Evolutionary conservation across 306 rosid genomes (phyloP), one percentile per base, ranked within the genome.

Genomic region (Quercus glauca): DNA sequence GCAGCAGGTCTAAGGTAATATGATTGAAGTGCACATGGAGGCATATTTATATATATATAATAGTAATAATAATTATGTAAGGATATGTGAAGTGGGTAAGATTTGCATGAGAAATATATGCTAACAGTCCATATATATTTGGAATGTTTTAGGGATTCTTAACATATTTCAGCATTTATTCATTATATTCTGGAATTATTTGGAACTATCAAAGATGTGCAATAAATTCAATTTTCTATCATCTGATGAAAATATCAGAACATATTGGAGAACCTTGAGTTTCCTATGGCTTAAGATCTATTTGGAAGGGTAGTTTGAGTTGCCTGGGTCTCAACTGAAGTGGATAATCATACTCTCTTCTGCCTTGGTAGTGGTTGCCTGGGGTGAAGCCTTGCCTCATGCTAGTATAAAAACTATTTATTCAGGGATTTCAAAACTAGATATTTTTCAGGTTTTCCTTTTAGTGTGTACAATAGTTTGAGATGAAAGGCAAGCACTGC

Each of bases 1-100:
- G 86, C 89, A 45, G 80, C 86, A 83, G 97, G 97, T 73, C 89
- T 92, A 81, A 91, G 92, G 84, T 86, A 88, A 79, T 70, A 83
- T 71, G 57, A 41, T 64, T 56, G 4, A 21, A 35, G 56, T 26
- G 43, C 69, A 26, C 17, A 19, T 14, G 20, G 37, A 14, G 1
- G 69, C 69, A 6, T 63, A 63, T 26, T 1, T 18, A 8, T 6
- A 37, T 35, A n/a, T n/a, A 41, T 41, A 9, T 20, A 57, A 57
- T 19, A 9, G 3, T 3, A 19, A 21, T 21, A 58, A 58, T 58
- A 9, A 60, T 25, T 49, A 4, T 23, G 25, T 12, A 60, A 60
- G 6, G 18, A 60, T 25, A 60, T 60, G 15, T 58, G 26, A 21
- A 58, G 65, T 58, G 45, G 11, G 45, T 41, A 41, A 58, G 31